These are phyloP conservation scores for Fusarium abutilonis DNA, from an alignment of 2,329 filamentous ascomycete species.

Conservation along the genomic window DNA sequence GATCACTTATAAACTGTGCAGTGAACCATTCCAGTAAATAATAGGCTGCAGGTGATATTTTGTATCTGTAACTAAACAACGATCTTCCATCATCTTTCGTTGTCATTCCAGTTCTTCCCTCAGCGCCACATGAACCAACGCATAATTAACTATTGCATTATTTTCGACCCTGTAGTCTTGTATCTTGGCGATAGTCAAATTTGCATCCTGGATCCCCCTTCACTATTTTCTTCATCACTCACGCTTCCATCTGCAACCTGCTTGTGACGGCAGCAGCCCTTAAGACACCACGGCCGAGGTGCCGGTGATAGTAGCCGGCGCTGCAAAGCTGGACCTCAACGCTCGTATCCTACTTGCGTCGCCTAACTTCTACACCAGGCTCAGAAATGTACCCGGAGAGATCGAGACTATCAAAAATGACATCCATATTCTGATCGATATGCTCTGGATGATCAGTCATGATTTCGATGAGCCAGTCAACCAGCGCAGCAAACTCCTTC, in stretches of 20 bases:
- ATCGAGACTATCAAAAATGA: constrained; percentile 7
- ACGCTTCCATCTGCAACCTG: neutral
- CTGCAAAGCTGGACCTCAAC: constrained; percentile 2
- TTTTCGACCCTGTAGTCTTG: no score
- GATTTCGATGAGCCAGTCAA: neutral
- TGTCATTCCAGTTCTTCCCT: no score
- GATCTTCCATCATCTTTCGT: no score
- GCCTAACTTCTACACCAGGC: neutral
- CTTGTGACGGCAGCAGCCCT: neutral
- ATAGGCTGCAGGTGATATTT: no score
- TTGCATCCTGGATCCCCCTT: no score
- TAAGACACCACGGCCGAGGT: constrained; percentile 2
- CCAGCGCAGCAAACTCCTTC: neutral
- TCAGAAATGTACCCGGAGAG: neutral
- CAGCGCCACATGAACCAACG: no score
- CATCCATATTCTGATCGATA: neutral
- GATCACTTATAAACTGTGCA: no score
- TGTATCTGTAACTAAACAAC: no score
- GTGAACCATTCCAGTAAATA: no score
- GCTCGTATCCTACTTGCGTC: neutral
- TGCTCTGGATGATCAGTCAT: neutral
- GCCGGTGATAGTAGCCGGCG: constrained; percentile 2
- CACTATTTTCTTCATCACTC: neutral
- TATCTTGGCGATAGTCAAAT: no score
- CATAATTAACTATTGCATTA: no score